Percentiles rank a stretch among this genome's conserved stretches.
Conservation (phyloP, 225 moss, liverwort and hornwort genomes). For the Pseudisothecium myosuroides region DNA sequence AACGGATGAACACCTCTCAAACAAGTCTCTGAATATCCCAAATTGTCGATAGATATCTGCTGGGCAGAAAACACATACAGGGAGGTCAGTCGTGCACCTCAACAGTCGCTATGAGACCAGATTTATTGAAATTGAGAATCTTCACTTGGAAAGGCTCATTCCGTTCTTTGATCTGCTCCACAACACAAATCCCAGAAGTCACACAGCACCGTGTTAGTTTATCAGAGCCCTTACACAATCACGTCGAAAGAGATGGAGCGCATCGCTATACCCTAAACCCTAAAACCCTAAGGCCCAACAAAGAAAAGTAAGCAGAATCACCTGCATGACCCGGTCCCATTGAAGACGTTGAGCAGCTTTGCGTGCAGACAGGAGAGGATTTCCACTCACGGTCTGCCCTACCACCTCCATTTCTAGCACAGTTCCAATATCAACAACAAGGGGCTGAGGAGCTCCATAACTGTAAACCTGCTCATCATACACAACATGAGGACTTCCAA, state of each 20-base stretch:
- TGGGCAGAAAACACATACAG: neutral
- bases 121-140: conserved; percentile 32
- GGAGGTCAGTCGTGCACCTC: conserved; percentile 28
- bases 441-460: neutral
- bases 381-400: conserved; percentile 36
- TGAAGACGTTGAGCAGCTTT: conserved; percentile 36
- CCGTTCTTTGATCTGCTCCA: conserved; percentile 47
- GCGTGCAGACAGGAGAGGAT: conserved; percentile 52
- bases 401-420: conserved; percentile 52
- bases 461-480: conserved; percentile 22
- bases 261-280: neutral
- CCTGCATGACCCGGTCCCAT: conserved; percentile 73
- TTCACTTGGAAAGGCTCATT: conserved; percentile 48
- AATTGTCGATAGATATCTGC: neutral
- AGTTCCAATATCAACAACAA: conserved; percentile 45
- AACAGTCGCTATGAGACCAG: conserved; percentile 40
- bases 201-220: neutral
- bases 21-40: neutral
- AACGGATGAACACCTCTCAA: neutral
- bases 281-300: neutral
- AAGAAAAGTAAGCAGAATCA: neutral
- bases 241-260: neutral
- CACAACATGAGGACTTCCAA: conserved; percentile 23
- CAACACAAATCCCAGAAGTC: neutral
- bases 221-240: neutral